phyloP scores from a whole-genome alignment of 169 alveolate species.

The Besnoitia besnoiti region DNA sequence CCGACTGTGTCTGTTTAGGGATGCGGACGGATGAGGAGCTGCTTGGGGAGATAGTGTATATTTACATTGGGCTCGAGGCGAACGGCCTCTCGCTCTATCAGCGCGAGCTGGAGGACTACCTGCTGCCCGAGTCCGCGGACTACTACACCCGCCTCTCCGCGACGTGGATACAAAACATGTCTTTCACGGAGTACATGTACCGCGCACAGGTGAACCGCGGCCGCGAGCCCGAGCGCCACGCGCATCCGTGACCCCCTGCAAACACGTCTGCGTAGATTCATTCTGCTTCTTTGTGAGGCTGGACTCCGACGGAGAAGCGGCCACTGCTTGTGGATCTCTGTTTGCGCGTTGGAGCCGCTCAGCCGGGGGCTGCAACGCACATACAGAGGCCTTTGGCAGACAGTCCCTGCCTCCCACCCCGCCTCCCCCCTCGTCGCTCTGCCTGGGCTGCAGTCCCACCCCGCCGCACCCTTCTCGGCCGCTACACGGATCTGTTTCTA shows the following conservation, averaged over 20 bases:
- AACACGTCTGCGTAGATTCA: background rate
- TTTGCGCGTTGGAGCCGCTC: too few relatives aligned
- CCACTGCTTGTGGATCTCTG: too few relatives aligned
- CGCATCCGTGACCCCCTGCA: background rate
- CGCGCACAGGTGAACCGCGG: slow-evolving; percentile 69
- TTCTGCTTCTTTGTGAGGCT: background rate
- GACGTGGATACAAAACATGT: slow-evolving; percentile 67
- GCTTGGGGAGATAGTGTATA: slow-evolving; percentile 51
- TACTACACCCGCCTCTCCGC: slow-evolving; percentile 69
- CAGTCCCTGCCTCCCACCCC: too few relatives aligned
- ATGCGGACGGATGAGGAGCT: slow-evolving; percentile 58
- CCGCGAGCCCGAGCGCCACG: background rate
- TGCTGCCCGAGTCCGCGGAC: slow-evolving; percentile 64
- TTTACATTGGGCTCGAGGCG: slow-evolving; percentile 68
- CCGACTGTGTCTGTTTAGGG: too few relatives aligned
- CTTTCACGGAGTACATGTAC: slow-evolving; percentile 72
- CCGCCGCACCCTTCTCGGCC: too few relatives aligned
- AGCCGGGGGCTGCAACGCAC: too few relatives aligned
- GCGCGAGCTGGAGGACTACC: slow-evolving; percentile 71
- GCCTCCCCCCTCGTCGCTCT: too few relatives aligned
- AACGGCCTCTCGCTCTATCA: slow-evolving; percentile 65
- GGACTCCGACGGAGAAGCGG: too few relatives aligned
- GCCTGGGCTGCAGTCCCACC: too few relatives aligned
- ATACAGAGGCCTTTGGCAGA: too few relatives aligned
- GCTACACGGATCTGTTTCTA: too few relatives aligned